phyloP scores from a whole-genome alignment of 495 filamentous ascomycete species.

The Xylaria grammica region DNA sequence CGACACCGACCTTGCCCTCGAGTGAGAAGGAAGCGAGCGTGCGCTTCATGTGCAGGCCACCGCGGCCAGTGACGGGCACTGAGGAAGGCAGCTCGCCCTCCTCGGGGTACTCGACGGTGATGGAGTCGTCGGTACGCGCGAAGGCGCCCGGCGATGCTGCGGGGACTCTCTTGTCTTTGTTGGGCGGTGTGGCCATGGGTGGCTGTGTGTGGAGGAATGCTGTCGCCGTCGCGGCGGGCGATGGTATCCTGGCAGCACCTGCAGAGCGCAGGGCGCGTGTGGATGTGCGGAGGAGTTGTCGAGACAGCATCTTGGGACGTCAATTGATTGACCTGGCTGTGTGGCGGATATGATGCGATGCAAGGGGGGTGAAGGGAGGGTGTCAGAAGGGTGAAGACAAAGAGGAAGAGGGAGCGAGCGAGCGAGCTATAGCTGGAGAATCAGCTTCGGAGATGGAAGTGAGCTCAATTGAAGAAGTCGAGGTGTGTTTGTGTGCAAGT shows the following conservation, averaged over 20 bases:
- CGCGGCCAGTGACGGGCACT: slow-evolving; percentile 70
- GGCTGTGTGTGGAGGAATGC: slow-evolving; percentile 36
- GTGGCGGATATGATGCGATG: not conserved
- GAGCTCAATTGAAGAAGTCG: slow-evolving; percentile 3
- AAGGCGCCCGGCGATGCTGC: slow-evolving; percentile 51
- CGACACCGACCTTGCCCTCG: slow-evolving; percentile 75
- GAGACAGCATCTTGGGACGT: slow-evolving; percentile 21
- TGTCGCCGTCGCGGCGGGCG: slow-evolving; percentile 25
- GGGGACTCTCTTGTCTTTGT: slow-evolving; percentile 34
- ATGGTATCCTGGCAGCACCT: slow-evolving; percentile 15
- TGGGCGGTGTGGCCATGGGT: slow-evolving; percentile 32
- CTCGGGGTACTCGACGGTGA: slow-evolving; percentile 77
- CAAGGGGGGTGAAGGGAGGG: not conserved
- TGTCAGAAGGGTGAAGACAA: not conserved
- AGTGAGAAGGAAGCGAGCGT: slow-evolving; percentile 70
- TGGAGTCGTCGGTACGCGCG: slow-evolving; percentile 78
- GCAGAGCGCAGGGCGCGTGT: slow-evolving; percentile 25
- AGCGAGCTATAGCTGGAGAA: not conserved
- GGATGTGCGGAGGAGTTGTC: slow-evolving; percentile 22
- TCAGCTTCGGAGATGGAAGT: not conserved
- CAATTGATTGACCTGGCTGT: not conserved
- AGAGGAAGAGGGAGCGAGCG: not conserved
- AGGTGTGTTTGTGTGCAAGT: too few relatives aligned
- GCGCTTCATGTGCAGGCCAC: slow-evolving; percentile 58
- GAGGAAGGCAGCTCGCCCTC: slow-evolving; percentile 69